Percentiles rank a stretch among this genome's conserved stretches.
These are phyloP conservation scores for Yamadazyma phyllophila DNA, from an alignment of 805 yeast genomes.

Conservation along the genomic window DNA sequence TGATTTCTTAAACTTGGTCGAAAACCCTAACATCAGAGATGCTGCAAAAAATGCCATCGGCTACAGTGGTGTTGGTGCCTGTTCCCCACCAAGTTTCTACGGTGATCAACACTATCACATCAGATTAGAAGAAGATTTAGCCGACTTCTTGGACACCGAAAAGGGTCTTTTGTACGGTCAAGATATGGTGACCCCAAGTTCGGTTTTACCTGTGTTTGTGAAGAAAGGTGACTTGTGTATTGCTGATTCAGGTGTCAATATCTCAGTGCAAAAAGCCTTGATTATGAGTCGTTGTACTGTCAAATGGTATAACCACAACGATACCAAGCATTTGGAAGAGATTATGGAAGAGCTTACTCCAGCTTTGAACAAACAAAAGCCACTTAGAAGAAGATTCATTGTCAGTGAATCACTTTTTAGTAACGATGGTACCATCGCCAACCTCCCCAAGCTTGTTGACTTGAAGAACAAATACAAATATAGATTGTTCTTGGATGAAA, in stretches of 20 bases:
- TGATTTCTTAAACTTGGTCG: conserved; percentile 68
- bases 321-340: conserved; percentile 74
- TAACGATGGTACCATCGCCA: conserved; percentile 75
- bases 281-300: conserved; percentile 82
- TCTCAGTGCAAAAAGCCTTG: conserved; percentile 85
- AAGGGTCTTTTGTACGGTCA: conserved; percentile 87
- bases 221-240: conserved; percentile 93
- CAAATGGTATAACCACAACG: conserved; percentile 83
- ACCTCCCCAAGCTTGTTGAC: conserved; percentile 63
- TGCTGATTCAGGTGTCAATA: conserved; percentile 74
- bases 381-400: conserved; percentile 85
- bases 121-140: conserved; percentile 70
- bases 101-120: conserved; percentile 93
- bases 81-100: conserved; percentile 97
- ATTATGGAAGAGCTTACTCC: conserved; percentile 61
- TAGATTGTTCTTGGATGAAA: conserved; percentile 84
- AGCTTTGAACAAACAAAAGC: conserved; percentile 60
- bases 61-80: conserved; percentile 90
- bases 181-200: conserved; percentile 81
- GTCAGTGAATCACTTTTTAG: conserved; percentile 88
- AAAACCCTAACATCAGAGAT: conserved; percentile 44
- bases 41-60: conserved; percentile 59
- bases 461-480: conserved; percentile 81
- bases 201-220: conserved; percentile 88
- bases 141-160: conserved; percentile 74